These are phyloP conservation scores for Triticum turgidum DNA, from an alignment of 176 grass and related monocot genomes.

Conservation along the genomic window DNA sequence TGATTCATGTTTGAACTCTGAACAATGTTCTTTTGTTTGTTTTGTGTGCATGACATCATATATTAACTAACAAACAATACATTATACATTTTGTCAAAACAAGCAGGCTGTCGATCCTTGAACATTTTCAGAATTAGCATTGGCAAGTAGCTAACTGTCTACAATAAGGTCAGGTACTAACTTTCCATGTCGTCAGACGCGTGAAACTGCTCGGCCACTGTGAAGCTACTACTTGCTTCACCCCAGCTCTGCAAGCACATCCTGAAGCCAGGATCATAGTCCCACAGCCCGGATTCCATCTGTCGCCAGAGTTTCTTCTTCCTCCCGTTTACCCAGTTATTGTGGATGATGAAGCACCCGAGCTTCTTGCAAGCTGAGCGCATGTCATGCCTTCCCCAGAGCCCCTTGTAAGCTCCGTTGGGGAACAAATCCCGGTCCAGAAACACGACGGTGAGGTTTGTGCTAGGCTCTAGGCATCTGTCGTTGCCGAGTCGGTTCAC, in stretches of 20 bases:
- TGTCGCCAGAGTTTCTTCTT: constrained; percentile 69
- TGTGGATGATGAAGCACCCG: constrained; percentile 74
- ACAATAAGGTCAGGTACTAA: background rate
- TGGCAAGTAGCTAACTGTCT: background rate
- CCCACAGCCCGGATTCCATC: constrained; percentile 62
- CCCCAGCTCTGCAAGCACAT: constrained; percentile 68
- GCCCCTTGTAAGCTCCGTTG: constrained; percentile 73
- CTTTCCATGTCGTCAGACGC: background rate
- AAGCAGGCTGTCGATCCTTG: background rate
- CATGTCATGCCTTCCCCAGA: constrained; percentile 58
- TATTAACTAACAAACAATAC: background rate
- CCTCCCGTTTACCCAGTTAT: constrained; percentile 84
- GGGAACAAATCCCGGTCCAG: constrained; percentile 61
- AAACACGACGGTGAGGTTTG: constrained; percentile 65
- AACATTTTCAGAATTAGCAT: background rate
- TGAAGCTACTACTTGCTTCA: background rate
- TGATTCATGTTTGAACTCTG: background rate
- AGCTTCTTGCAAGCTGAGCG: constrained; percentile 39
- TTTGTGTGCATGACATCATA: background rate
- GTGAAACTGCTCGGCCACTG: background rate
- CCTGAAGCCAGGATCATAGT: constrained; percentile 75
- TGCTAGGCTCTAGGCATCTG: constrained; percentile 58
- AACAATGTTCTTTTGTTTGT: background rate
- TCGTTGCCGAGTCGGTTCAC: constrained; percentile 41
- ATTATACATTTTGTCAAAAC: background rate